Conservation (phyloP, 2,329 filamentous ascomycete species). For the Neonectria magnoliae region DNA sequence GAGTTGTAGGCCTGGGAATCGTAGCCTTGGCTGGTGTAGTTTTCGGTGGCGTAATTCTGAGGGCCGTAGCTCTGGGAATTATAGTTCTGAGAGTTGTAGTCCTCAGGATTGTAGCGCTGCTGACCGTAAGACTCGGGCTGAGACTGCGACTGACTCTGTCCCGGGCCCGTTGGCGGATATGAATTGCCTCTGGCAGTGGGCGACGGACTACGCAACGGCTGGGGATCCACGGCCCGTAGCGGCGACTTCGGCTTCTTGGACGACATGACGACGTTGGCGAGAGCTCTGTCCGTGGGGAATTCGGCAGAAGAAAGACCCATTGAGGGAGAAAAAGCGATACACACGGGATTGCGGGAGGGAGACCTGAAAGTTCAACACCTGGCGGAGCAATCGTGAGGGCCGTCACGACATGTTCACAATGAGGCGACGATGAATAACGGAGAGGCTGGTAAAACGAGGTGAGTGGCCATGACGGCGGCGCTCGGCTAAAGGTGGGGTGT, state of each 20-base stretch:
- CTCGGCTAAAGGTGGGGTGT: slow-evolving; percentile 36
- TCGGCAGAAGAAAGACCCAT: background rate
- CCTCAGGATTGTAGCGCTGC: slow-evolving; percentile 29
- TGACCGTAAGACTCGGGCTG: slow-evolving; percentile 26
- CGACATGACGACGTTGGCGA: slow-evolving; percentile 14
- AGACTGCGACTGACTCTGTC: slow-evolving; percentile 10
- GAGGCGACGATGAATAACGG: slow-evolving; percentile 28
- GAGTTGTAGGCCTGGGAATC: slow-evolving; percentile 6
- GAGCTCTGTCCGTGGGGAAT: slow-evolving; percentile 3
- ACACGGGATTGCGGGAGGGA: background rate
- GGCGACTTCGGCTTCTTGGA: slow-evolving; percentile 32
- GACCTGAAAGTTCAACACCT: slow-evolving; percentile 3
- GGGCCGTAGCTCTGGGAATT: slow-evolving; percentile 21
- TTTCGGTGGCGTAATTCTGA: slow-evolving; percentile 20
- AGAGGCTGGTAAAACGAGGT: slow-evolving; percentile 40
- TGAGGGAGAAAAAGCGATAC: background rate
- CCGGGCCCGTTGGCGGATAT: slow-evolving; percentile 25
- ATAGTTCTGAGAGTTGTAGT: slow-evolving; percentile 35
- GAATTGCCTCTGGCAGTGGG: slow-evolving; percentile 30
- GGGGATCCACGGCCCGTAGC: slow-evolving; percentile 42
- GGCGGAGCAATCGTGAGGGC: slow-evolving; percentile 15
- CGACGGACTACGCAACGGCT: slow-evolving; percentile 40
- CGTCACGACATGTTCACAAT: slow-evolving; percentile 21
- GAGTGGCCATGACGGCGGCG: slow-evolving; percentile 35
- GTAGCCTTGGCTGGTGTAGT: slow-evolving; percentile 11